Evolutionary conservation across 345 rosid species (phyloP), one percentile per base, ranked within the genome.

Genomic region (Fremontodendron californicum): DNA sequence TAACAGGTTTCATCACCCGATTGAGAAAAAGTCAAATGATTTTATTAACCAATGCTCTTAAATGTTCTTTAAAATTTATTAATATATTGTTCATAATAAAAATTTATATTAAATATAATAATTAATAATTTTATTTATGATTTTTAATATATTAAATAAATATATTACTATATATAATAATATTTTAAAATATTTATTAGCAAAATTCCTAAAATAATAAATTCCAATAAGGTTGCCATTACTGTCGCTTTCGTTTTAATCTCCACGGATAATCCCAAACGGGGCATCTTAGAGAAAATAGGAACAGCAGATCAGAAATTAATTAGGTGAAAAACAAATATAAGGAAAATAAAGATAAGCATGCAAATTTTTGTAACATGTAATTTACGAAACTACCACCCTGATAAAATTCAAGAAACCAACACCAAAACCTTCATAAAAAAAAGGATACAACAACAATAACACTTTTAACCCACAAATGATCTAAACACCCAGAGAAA

Each of bases 161-260:
- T 33, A 33, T 33, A 33, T 33, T 33, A 33, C 3, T 33, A 33
- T 33, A 33, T 33, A 33, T 33, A 33, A n/a, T n/a, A n/a, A n/a
- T n/a, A n/a, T n/a, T n/a, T n/a, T n/a, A n/a, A n/a, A n/a, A n/a
- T n/a, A n/a, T n/a, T n/a, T n/a, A n/a, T n/a, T n/a, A n/a, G n/a
- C n/a, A n/a, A n/a, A n/a, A n/a, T n/a, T n/a, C n/a, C n/a, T n/a
- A 72, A 69, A 71, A 40, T 64, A 57, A 57, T 78, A 68, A 74
- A 69, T 31, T 63, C 63, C 74, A 78, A 78, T 82, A 16, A 60
- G 33, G 66, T 15, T 29, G 77, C 69, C 75, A 70, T 48, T 74
- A 42, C 54, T 21, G n/a, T 43, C 25, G 19, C 0, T 69, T 23
- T 27, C 73, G 37, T 46, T 45, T 39, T 23, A 45, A 68, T 43